These are phyloP conservation scores for Calocybe cyanea DNA, from an alignment of 768 basidiomycete species.

Conservation along the genomic window DNA sequence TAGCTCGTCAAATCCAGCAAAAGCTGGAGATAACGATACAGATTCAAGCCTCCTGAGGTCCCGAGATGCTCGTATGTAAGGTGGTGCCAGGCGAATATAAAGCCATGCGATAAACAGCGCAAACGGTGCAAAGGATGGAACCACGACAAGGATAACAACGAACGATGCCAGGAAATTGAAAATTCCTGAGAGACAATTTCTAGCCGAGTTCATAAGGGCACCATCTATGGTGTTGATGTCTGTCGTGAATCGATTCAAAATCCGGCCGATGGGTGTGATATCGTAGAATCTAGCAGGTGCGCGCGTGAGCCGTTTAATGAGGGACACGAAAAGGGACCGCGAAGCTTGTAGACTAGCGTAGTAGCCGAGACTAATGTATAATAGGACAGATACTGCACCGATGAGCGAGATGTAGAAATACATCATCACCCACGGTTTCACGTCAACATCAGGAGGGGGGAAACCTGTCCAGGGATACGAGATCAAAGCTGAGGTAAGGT, in stretches of 20 bases:
- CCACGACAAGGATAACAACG: conserved; percentile 55
- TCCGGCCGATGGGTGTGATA: conserved; percentile 69
- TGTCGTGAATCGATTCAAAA: conserved; percentile 75
- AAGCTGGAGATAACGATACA: conserved; percentile 65
- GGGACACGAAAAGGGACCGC: conserved; percentile 50
- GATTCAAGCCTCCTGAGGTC: conserved; percentile 68
- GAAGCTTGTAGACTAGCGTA: conserved; percentile 68
- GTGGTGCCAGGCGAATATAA: conserved; percentile 59
- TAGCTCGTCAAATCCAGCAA: conserved; percentile 71
- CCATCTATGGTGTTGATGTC: conserved; percentile 77
- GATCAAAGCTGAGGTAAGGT: conserved; percentile 14
- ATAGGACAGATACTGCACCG: conserved; percentile 49
- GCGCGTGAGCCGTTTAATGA: conserved; percentile 52
- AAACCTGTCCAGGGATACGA: conserved; percentile 43
- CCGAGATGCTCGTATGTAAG: conserved; percentile 58
- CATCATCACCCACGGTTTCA: conserved; percentile 62
- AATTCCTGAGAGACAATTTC: conserved; percentile 50
- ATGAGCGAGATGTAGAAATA: conserved; percentile 61
- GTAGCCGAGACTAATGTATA: conserved; percentile 60
- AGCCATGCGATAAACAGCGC: conserved; percentile 67
- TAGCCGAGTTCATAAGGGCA: conserved; percentile 51
- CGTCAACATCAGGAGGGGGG: conserved; percentile 56
- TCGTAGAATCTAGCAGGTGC: conserved; percentile 74
- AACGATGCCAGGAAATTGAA: conserved; percentile 64
- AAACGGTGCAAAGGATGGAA: conserved; percentile 63